phyloP scores from a whole-genome alignment of 495 filamentous ascomycete species.

The Xylaria longipes region DNA sequence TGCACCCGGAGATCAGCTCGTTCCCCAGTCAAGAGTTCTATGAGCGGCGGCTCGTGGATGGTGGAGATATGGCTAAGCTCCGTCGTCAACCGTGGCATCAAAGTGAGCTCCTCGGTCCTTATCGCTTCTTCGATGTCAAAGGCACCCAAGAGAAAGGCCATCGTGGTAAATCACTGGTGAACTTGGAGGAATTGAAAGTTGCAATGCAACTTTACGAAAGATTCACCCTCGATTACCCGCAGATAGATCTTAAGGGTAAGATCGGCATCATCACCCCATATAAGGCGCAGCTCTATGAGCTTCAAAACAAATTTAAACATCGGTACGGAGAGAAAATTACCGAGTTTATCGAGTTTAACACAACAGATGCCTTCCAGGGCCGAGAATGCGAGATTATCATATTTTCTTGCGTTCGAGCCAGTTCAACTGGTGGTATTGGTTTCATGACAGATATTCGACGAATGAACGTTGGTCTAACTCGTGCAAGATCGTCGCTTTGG shows the following conservation, averaged over 20 bases:
- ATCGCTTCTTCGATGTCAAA: slow-evolving; percentile 96
- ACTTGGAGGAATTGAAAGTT: slow-evolving; percentile 81
- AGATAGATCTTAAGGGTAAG: slow-evolving; percentile 76
- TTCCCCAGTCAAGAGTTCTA: slow-evolving; percentile 95
- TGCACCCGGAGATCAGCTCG: slow-evolving; percentile 93
- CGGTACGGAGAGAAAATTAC: slow-evolving; percentile 77
- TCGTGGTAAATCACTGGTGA: slow-evolving; percentile 87
- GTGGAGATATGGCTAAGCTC: slow-evolving; percentile 76
- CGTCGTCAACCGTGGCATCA: slow-evolving; percentile 84
- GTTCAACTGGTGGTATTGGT: slow-evolving; percentile 86
- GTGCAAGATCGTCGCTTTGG: slow-evolving; percentile 94
- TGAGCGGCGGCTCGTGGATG: slow-evolving; percentile 83
- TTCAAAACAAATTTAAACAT: slow-evolving; percentile 72
- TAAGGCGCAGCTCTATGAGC: slow-evolving; percentile 85
- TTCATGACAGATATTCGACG: slow-evolving; percentile 97
- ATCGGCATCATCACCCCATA: slow-evolving; percentile 98
- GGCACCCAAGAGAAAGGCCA: slow-evolving; percentile 80
- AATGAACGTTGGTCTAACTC: slow-evolving; percentile 98
- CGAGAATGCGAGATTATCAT: slow-evolving; percentile 97
- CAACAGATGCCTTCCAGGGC: slow-evolving; percentile 97
- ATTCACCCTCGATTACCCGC: slow-evolving; percentile 71
- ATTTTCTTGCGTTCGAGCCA: slow-evolving; percentile 96
- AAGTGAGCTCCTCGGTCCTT: slow-evolving; percentile 81
- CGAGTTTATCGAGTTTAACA: slow-evolving; percentile 91
- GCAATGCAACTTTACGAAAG: slow-evolving; percentile 84